Conservation (phyloP, 1,139 yeast genomes). For the Debaryomyces psychrophilus region DNA sequence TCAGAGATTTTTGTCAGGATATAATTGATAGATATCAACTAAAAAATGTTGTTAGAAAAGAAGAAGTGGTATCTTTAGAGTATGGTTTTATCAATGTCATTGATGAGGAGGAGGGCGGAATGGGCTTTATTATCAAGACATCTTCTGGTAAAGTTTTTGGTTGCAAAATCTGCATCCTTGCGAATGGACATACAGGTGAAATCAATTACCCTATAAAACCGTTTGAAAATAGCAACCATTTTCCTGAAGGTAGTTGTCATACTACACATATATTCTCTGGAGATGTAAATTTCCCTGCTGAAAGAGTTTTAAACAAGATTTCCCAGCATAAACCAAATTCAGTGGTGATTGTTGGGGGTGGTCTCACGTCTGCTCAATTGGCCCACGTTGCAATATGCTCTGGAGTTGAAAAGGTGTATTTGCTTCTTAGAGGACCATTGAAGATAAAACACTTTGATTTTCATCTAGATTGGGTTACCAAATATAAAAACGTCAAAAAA, state of each 20-base stretch:
- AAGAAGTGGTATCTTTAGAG: slow-evolving; percentile 35
- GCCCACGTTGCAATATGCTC: slow-evolving; percentile 40
- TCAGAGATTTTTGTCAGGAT: slow-evolving; percentile 43
- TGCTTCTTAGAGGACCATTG: slow-evolving; percentile 42
- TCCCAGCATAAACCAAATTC: slow-evolving; percentile 20
- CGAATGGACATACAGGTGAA: slow-evolving; percentile 47
- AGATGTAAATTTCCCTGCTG: slow-evolving; percentile 28
- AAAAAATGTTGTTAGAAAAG: slow-evolving; percentile 34
- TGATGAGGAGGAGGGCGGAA: slow-evolving; percentile 29
- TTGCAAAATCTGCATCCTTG: slow-evolving; percentile 41
- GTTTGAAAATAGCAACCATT: slow-evolving; percentile 23
- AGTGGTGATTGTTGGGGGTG: slow-evolving; percentile 51
- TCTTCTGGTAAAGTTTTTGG: slow-evolving; percentile 32
- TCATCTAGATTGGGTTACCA: slow-evolving; percentile 57
- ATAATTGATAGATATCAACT: slow-evolving; percentile 39
- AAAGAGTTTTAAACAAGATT: slow-evolving; percentile 21
- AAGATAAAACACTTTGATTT: slow-evolving; percentile 55
- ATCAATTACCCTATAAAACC: slow-evolving; percentile 39
- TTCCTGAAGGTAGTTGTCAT: slow-evolving; percentile 42
- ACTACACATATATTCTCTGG: slow-evolving; percentile 44
- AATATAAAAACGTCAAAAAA: slow-evolving; percentile 47
- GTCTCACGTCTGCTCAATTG: slow-evolving; percentile 53
- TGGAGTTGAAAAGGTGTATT: slow-evolving; percentile 36
- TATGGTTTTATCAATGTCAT: slow-evolving; percentile 30
- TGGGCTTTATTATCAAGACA: slow-evolving; percentile 35